Evolutionary conservation across 140 eudicot species (phyloP), one percentile per base, ranked within the genome.

Genomic region (Ambrosia hybrid): DNA sequence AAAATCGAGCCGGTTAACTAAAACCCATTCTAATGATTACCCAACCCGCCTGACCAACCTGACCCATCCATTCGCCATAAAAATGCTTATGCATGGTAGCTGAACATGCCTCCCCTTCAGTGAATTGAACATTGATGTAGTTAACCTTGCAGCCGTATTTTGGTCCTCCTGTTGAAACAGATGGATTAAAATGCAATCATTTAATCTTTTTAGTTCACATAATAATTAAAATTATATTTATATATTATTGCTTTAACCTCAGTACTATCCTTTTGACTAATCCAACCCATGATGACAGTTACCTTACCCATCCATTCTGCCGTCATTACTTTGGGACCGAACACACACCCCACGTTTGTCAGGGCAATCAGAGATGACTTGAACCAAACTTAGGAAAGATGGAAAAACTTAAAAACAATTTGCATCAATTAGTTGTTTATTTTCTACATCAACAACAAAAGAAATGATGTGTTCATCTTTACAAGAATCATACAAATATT

Each of bases 51-150:
- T 30, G 34, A 30, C 34, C 34, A 30, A 30, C 34, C 34, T 30
- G 34, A 30, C 2, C 34, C 34, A 30, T 30, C 34, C 34, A 30
- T 41, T 41, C 48, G 9, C 48, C 7, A 41, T 4, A 41, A 41
- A 11, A 49, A 49, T 49, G 9, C 9, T 41, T 45, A 65, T 37
- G 65, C 7, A 73, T 9, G 13, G 15, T 86, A 92, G 92, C 98
- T 61, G 91, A 45, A 88, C 87, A 33, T 97, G 91, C 72, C 97
- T 85, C 58, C 85, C 94, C 78, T 94, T 94, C 66, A 88, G 80
- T 34, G 99, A 88, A 79, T 90, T 94, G 76, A 79, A 88, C 99
- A 94, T 88, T 30, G 96, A 82, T 30, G 82, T 73, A 73, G 91
- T 82, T 79, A 94, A 72, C 64, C 77, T 84, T 55, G 89, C 88